Conservation (phyloP, 805 yeast genomes). For the Sungouiozyma ichnusensis region DNA sequence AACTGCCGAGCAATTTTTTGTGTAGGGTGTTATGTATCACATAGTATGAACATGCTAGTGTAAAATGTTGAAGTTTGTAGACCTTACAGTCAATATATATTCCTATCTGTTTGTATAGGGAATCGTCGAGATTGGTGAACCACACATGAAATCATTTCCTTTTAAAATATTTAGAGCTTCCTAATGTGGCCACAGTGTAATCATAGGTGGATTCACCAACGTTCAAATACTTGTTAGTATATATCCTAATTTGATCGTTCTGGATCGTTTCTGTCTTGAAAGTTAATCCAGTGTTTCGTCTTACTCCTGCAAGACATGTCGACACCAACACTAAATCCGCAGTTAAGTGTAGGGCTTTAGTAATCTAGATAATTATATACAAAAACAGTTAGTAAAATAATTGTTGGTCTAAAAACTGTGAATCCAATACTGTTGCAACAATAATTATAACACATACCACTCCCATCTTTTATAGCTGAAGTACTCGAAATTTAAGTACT, state of each 20-base stretch:
- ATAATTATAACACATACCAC: not conserved
- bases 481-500: too few species aligned
- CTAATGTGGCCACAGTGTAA: slow-evolving; percentile 55
- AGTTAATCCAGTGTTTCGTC: slow-evolving; percentile 59
- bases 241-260: slow-evolving; percentile 38
- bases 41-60: too few species aligned
- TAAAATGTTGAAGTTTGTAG: too few species aligned
- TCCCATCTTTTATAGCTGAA: not conserved
- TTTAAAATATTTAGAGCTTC: slow-evolving; percentile 63
- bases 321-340: slow-evolving; percentile 54
- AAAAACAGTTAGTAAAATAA: not conserved
- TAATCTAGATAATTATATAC: slow-evolving; percentile 25
- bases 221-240: slow-evolving; percentile 58
- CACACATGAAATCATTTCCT: slow-evolving; percentile 39
- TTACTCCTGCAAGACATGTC: slow-evolving; percentile 61
- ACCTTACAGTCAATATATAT: too few species aligned
- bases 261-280: slow-evolving; percentile 42
- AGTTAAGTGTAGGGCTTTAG: slow-evolving; percentile 47
- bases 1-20: too few species aligned
- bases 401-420: too few species aligned
- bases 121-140: too few species aligned
- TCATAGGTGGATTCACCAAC: slow-evolving; percentile 82
- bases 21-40: too few species aligned
- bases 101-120: too few species aligned
- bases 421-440: too few species aligned